Evolutionary conservation across 176 grass and related monocot genomes (phyloP).

Genomic region (Tillandsia fasciculata): DNA sequence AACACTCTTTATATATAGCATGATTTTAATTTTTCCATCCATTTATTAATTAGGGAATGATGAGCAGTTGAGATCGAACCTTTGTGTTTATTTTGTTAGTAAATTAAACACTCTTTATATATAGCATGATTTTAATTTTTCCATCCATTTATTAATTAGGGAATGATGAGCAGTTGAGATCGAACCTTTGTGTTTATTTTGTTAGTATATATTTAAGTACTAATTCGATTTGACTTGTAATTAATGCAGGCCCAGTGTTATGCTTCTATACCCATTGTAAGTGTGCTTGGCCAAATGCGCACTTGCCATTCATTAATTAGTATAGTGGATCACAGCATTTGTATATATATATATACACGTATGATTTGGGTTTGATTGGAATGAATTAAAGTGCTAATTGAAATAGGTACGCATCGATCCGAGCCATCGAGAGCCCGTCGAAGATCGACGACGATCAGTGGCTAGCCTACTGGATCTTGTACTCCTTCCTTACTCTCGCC

Average conservation of each 20-base stretch:
- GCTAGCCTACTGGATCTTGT: constrained; percentile 94
- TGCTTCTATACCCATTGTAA: constrained; percentile 75
- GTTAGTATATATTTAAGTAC: too few relatives aligned
- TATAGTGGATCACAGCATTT: background rate
- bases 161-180: too few relatives aligned
- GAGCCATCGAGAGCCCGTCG: constrained; percentile 61
- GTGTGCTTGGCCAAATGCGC: background rate
- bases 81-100: background rate
- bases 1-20: too few relatives aligned
- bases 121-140: too few relatives aligned
- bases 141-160: too few relatives aligned
- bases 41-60: too few relatives aligned
- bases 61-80: too few relatives aligned
- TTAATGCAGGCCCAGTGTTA: constrained; percentile 55
- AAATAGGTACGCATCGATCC: constrained; percentile 65
- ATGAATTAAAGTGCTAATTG: background rate
- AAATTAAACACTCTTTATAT: too few relatives aligned
- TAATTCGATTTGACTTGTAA: background rate
- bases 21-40: too few relatives aligned
- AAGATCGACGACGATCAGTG: constrained; percentile 91
- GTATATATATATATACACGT: background rate
- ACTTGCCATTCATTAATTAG: too few relatives aligned
- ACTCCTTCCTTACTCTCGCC: constrained; percentile 78
- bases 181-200: background rate
- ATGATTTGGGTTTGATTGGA: background rate